phyloP scores from a whole-genome alignment of 2,329 filamentous ascomycete species.

The Dryadomyces quercus-mongolicae region DNA sequence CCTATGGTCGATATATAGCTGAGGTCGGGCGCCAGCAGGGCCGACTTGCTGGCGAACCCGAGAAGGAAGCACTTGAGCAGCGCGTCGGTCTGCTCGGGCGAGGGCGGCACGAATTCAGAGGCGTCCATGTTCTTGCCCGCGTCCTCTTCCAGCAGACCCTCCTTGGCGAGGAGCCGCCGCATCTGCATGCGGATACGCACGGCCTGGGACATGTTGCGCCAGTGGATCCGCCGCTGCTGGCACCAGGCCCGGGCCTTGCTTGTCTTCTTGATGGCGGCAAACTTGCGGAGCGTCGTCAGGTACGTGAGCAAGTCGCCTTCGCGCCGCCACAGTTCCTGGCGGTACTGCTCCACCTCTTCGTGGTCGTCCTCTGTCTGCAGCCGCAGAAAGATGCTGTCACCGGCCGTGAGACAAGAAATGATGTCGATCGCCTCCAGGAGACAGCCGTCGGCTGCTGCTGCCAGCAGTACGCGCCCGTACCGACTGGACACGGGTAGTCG shows the following conservation, averaged over 20 bases:
- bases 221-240: conserved; percentile 41
- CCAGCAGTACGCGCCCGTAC: conserved; percentile 71
- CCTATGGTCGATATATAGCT: conserved; percentile 49
- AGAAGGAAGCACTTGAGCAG: conserved; percentile 50
- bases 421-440: conserved; percentile 78
- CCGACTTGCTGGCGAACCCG: conserved; percentile 49
- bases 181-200: conserved; percentile 51
- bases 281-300: conserved; percentile 50
- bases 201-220: conserved; percentile 50
- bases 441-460: conserved; percentile 62
- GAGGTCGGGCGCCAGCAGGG: conserved; percentile 45
- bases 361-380: conserved; percentile 33
- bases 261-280: conserved; percentile 39
- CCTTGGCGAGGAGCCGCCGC: conserved; percentile 39
- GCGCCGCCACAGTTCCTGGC: conserved; percentile 45
- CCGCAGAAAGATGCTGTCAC: conserved; percentile 51
- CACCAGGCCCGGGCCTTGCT: conserved; percentile 42
- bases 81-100: conserved; percentile 39
- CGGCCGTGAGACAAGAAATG: conserved; percentile 50
- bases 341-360: conserved; percentile 31
- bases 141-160: conserved; percentile 35
- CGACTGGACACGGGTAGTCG: conserved; percentile 72
- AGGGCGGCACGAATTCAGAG: conserved; percentile 32
- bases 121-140: conserved; percentile 35
- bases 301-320: conserved; percentile 56